These are phyloP conservation scores for Mycena floridula DNA, from an alignment of 768 basidiomycete species.

Conservation along the genomic window DNA sequence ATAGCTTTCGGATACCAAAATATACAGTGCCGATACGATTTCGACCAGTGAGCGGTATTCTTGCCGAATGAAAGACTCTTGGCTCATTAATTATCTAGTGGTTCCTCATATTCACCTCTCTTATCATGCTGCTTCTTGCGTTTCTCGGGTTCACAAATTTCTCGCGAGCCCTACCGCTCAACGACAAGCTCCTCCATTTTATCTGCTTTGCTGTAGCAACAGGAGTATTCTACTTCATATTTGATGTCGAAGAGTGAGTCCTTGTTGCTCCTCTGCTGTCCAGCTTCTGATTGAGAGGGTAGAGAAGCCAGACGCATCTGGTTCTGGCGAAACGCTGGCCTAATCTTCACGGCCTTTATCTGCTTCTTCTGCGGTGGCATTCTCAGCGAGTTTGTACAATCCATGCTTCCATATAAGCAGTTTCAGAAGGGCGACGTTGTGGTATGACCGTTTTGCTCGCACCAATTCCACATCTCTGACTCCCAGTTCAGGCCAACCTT, in stretches of 20 bases:
- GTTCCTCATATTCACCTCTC: conserved; percentile 68
- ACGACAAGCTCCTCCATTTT: conserved; percentile 79
- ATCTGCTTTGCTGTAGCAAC: conserved; percentile 72
- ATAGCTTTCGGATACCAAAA: conserved; percentile 3
- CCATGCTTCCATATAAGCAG: conserved; percentile 68
- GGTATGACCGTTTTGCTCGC: conserved; percentile 34
- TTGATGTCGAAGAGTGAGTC: conserved; percentile 82
- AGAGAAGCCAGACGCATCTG: conserved; percentile 78
- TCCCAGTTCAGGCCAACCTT: conserved; percentile 62
- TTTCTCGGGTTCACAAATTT: conserved; percentile 76
- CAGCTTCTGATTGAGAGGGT: conserved; percentile 1
- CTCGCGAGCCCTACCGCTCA: conserved; percentile 56
- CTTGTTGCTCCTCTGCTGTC: neutral
- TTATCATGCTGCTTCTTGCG: conserved; percentile 65
- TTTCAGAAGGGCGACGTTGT: conserved; percentile 71
- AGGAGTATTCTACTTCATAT: conserved; percentile 79
- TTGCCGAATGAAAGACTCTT: neutral
- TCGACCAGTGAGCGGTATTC: conserved; percentile 1
- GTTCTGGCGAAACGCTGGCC: conserved; percentile 74
- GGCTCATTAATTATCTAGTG: conserved; percentile 49
- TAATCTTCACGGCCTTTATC: conserved; percentile 61
- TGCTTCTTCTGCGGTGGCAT: conserved; percentile 81
- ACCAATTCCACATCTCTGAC: conserved; percentile 4
- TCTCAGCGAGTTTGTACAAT: conserved; percentile 77
- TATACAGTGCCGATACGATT: conserved; percentile 4